Evolutionary conservation across 768 basidiomycete genomes (phyloP).

Genomic region (Podaxis sp.): DNA sequence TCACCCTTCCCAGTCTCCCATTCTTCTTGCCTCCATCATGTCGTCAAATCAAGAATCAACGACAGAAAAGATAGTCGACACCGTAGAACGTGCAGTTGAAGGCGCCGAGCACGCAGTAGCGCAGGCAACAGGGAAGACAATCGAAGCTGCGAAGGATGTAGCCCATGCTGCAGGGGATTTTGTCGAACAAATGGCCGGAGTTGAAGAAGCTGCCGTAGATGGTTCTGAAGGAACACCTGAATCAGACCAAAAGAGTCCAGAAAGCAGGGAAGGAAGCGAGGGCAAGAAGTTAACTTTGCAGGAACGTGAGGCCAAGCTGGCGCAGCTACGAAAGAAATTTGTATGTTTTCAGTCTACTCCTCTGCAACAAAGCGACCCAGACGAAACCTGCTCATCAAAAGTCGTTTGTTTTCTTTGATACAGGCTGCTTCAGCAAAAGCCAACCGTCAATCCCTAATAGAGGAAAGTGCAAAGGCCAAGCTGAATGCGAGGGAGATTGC

Average conservation of each 20-base stretch:
- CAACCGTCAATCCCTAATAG: conserved; percentile 83
- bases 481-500: conserved; percentile 76
- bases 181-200: conserved; percentile 27
- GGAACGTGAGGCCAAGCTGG: conserved; percentile 76
- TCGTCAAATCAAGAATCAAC: background rate
- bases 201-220: conserved; percentile 10
- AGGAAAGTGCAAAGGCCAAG: conserved; percentile 79
- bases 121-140: conserved; percentile 18
- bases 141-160: conserved; percentile 23
- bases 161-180: conserved; percentile 27
- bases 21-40: background rate
- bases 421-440: conserved; percentile 77
- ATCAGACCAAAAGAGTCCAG: conserved; percentile 23
- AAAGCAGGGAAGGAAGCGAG: conserved; percentile 20
- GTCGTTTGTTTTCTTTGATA: background rate
- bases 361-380: background rate
- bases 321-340: conserved; percentile 74
- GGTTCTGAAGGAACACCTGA: conserved; percentile 14
- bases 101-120: conserved; percentile 17
- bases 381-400: conserved; percentile 11
- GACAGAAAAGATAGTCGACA: conserved; percentile 26
- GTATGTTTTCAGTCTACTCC: conserved; percentile 40
- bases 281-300: conserved; percentile 51
- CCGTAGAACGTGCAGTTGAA: conserved; percentile 7
- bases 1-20: background rate